Conservation (phyloP, 2,329 filamentous ascomycete species). For the Diplodia sapinea region DNA sequence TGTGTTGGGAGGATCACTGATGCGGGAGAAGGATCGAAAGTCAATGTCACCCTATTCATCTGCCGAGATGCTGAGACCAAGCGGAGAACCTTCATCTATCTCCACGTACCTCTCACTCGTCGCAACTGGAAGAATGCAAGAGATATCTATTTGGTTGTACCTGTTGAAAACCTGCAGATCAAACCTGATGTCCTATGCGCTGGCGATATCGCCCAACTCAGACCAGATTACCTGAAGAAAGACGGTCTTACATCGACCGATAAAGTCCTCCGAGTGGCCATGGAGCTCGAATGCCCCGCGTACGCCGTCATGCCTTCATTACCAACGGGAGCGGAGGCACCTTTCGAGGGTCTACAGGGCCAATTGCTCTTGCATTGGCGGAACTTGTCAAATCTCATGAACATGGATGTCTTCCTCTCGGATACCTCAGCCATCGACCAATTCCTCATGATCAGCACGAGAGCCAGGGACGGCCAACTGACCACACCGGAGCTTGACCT, state of each 20-base stretch:
- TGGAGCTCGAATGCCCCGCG: not conserved
- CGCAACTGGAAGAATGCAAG: not conserved
- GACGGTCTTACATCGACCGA: not conserved
- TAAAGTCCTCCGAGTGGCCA: not conserved
- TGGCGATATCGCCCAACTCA: not conserved
- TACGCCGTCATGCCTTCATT: constrained; percentile 3
- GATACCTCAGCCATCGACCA: not conserved
- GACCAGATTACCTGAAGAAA: not conserved
- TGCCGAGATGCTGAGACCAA: not conserved
- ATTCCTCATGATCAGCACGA: not conserved
- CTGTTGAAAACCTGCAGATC: not conserved
- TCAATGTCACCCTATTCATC: not conserved
- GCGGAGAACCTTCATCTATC: not conserved
- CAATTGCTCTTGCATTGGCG: constrained; percentile 4
- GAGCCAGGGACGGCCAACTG: not conserved
- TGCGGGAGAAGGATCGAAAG: not conserved
- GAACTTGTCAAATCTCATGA: not conserved
- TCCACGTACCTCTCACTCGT: not conserved
- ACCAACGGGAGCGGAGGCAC: not conserved
- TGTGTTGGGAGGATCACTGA: not conserved
- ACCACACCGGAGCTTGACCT: not conserved
- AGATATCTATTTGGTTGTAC: not conserved
- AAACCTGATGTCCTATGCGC: not conserved
- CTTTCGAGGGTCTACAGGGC: not conserved
- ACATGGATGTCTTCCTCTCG: not conserved